A percentile compares a stretch with the other conserved stretches of the same genome.
Evolutionary conservation across 2,329 filamentous ascomycete genomes (phyloP).

Genomic region (Zymoseptoria brevis): DNA sequence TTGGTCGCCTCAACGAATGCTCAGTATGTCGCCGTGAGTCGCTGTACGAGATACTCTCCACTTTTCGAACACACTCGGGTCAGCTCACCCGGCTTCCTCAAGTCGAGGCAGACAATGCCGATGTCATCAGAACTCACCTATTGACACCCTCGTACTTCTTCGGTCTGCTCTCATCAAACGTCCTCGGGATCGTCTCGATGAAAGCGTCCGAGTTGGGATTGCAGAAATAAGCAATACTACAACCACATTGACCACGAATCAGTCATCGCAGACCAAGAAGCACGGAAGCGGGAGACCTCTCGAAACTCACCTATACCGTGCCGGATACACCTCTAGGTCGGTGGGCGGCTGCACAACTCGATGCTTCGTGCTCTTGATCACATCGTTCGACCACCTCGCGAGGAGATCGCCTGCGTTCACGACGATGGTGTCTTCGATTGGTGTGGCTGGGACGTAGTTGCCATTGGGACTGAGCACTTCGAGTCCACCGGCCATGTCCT

Average conservation of each 20-base stretch:
- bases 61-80: slow-evolving; percentile 31
- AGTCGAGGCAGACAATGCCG: too few species aligned
- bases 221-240: slow-evolving; percentile 75
- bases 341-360: slow-evolving; percentile 76
- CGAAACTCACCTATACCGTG: slow-evolving; percentile 54
- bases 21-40: slow-evolving; percentile 61
- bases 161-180: slow-evolving; percentile 54
- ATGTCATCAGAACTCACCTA: slow-evolving; percentile 17
- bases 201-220: slow-evolving; percentile 70
- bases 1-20: background rate
- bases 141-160: slow-evolving; percentile 76
- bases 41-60: slow-evolving; percentile 71
- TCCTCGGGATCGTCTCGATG: slow-evolving; percentile 77
- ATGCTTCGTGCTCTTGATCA: slow-evolving; percentile 83
- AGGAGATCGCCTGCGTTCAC: slow-evolving; percentile 85
- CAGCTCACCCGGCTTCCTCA: background rate
- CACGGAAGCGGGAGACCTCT: background rate
- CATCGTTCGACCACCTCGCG: slow-evolving; percentile 73
- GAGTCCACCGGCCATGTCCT: slow-evolving; percentile 50
- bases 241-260: background rate
- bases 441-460: slow-evolving; percentile 69
- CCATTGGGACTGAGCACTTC: slow-evolving; percentile 64
- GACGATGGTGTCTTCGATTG: slow-evolving; percentile 73
- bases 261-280: background rate
- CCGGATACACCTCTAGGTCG: slow-evolving; percentile 54